Conservation (phyloP, 441 rosid genomes). For the Gossypium schwendimanii region DNA sequence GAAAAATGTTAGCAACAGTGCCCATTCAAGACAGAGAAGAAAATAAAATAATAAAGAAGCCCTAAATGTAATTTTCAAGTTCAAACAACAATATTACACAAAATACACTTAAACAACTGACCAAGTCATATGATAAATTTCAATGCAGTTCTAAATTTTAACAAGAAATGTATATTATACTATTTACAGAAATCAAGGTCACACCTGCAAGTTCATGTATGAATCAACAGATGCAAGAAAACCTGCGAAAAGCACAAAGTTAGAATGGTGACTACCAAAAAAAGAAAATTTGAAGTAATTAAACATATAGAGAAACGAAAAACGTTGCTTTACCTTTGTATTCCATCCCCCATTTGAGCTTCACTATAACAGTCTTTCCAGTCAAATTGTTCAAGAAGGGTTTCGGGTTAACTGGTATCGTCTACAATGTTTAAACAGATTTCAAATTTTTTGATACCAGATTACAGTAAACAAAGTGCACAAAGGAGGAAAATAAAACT, state of each 20-base stretch:
- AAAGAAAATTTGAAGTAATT: background rate
- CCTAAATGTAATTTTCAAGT: background rate
- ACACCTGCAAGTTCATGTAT: constrained; percentile 93
- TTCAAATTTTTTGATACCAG: background rate
- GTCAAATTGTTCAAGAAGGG: constrained; percentile 87
- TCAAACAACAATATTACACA: background rate
- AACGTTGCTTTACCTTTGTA: constrained; percentile 48
- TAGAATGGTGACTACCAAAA: background rate
- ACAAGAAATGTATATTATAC: background rate
- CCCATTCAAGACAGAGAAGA: background rate
- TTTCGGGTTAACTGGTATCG: constrained; percentile 78
- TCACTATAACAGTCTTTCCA: constrained; percentile 78
- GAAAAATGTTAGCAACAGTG: background rate
- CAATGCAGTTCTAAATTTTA: too few relatives aligned
- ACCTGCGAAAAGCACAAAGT: constrained; percentile 29
- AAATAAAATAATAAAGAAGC: background rate
- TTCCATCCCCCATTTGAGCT: constrained; percentile 95
- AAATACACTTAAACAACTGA: background rate
- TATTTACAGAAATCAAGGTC: background rate
- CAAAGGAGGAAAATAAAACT: background rate
- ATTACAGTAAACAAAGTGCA: background rate
- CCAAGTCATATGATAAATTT: background rate
- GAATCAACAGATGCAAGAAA: constrained; percentile 94
- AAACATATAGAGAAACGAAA: background rate
- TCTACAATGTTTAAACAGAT: constrained; percentile 28